Conservation (phyloP, 176 grass and related monocot genomes). For the Carex kokanica region DNA sequence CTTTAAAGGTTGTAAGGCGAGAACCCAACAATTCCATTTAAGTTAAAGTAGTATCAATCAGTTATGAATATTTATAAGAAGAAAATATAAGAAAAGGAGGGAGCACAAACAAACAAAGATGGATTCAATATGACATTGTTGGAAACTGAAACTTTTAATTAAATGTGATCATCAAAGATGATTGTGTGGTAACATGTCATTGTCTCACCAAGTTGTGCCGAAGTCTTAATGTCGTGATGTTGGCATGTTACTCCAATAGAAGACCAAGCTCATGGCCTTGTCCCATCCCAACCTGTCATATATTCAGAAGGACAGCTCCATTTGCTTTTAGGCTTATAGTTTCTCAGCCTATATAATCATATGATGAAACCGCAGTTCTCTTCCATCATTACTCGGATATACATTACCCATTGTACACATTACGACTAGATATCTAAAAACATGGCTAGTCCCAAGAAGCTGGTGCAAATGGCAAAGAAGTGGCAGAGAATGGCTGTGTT, state of each 20-base stretch:
- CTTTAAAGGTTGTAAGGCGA: not conserved
- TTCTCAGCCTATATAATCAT: not conserved
- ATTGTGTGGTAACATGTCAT: not conserved
- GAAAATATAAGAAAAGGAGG: not conserved
- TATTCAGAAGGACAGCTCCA: not conserved
- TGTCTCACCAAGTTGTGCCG: not conserved
- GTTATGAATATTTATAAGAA: not conserved
- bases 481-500: constrained; percentile 39
- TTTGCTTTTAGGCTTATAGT: not conserved
- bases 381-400: not conserved
- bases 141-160: not conserved
- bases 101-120: not conserved
- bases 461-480: constrained; percentile 39
- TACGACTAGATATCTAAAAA: constrained; percentile 5
- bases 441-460: constrained; percentile 41
- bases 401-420: not conserved
- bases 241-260: not conserved
- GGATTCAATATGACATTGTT: not conserved
- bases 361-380: not conserved
- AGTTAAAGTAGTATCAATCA: no score
- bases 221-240: not conserved
- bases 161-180: not conserved
- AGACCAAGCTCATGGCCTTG: constrained; percentile 26
- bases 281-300: constrained; percentile 8
- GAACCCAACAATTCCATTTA: not conserved